Evolutionary conservation across 2,329 filamentous ascomycete species (phyloP).

Genomic region (Camillea tinctor): DNA sequence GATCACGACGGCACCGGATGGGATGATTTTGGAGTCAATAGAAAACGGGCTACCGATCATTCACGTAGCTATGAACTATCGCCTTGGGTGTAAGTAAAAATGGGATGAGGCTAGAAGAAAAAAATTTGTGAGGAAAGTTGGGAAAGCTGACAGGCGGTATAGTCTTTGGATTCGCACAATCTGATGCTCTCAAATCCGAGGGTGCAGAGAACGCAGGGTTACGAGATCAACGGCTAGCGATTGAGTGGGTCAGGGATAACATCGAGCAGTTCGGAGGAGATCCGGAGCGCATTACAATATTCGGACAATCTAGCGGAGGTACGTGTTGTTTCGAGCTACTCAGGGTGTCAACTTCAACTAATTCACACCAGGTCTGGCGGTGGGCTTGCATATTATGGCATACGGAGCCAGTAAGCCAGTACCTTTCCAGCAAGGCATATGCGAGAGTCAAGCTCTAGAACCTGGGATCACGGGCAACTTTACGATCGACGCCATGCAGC

Average conservation of each 20-base stretch:
- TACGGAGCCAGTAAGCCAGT: conserved; percentile 43
- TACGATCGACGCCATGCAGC: conserved; percentile 45
- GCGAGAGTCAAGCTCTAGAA: conserved; percentile 49
- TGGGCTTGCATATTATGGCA: conserved; percentile 48
- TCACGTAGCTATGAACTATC: conserved; percentile 37
- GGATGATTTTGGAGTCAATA: conserved; percentile 45
- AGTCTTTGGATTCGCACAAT: conserved; percentile 33
- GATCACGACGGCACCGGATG: conserved; percentile 40
- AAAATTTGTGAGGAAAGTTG: not conserved
- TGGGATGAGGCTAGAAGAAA: not conserved
- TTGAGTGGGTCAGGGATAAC: conserved; percentile 47
- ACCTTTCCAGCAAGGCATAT: conserved; percentile 46
- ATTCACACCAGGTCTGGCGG: conserved; percentile 34
- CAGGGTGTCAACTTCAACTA: not conserved
- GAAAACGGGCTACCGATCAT: conserved; percentile 39
- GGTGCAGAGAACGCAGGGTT: conserved; percentile 45
- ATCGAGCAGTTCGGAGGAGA: conserved; percentile 46
- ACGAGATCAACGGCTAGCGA: conserved; percentile 43
- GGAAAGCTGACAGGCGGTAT: not conserved
- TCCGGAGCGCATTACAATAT: conserved; percentile 42
- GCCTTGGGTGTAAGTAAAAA: conserved; percentile 27
- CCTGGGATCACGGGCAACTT: conserved; percentile 49
- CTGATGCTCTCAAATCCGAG: conserved; percentile 27
- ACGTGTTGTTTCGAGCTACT: conserved; percentile 1
- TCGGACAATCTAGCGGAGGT: conserved; percentile 36